Base-by-base conservation (phyloP, 2,329 filamentous ascomycete species). In the Delphinella strobiligena region DNA sequence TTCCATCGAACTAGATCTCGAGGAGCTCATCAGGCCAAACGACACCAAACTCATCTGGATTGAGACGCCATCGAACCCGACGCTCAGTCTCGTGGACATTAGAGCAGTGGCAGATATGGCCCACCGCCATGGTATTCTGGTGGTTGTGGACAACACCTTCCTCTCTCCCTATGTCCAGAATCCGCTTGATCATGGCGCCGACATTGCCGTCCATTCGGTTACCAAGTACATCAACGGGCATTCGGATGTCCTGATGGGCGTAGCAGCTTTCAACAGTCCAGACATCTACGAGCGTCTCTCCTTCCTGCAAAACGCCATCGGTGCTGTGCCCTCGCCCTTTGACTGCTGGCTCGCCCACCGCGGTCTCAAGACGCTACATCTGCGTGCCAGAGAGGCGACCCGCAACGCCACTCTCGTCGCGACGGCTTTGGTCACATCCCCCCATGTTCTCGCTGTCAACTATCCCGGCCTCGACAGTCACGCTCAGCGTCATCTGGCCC, bases 221-320 rank as follows among this genome's bases (percentile, higher is more conserved):
- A 98, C 91, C 33, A 98, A 98, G 68, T 98, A 96, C 67, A 96
- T 98, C 68, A 96, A 96, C 61, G 91, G 91, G 37, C 91, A 98
- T 68, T 78, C 73, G 2, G 91, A 98, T 61, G 91, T 98, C 7
- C 80, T 96, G 53, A 98, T 98, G 91, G 91, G 91, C 49, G 82
- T 91, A 19, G 89, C 87, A 34, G 91, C 91, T 37, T 93, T 93
- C 74, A 96, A 95, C 72, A 83, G 81, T 19, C 78, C 86, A 41
- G 73, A 77, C 14, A 71, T 98, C 50, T 78, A 79, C 57, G 68
- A 80, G 47, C 78, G 84, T 31, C 75, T 98, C 16, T 70, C 76
- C 37, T 98, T 96, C 71, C 74, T 98, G 30, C 91, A 98, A 61
- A 98, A 98, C 66, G 91, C 91, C 51, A 93, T 95, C 51, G 91